Percentiles rank a stretch among this genome's conserved stretches.
These are phyloP conservation scores for Polygonum aviculare DNA, from an alignment of 148 eudicot genomes.

Conservation along the genomic window DNA sequence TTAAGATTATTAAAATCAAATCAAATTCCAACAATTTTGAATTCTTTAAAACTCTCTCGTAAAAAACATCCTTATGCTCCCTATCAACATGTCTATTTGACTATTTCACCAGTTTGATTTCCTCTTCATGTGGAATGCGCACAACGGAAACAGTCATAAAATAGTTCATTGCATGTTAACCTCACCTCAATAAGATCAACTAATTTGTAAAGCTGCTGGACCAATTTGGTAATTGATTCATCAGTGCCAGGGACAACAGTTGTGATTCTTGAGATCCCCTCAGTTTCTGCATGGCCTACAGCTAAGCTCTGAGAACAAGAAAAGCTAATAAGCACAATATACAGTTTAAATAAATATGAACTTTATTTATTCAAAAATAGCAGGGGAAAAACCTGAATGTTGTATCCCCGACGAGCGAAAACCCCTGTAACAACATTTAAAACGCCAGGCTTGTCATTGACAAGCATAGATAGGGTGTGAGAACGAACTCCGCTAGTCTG, in stretches of 20 bases:
- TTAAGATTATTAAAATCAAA: not conserved
- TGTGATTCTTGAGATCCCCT: constrained; percentile 36
- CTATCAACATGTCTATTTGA: constrained; percentile 1
- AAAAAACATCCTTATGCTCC: not conserved
- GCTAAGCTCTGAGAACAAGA: constrained; percentile 61
- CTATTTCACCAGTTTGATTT: not conserved
- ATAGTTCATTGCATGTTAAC: not conserved
- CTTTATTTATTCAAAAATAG: not conserved
- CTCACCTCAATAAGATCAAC: constrained; percentile 81
- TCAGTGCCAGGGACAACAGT: constrained; percentile 49
- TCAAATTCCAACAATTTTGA: not conserved
- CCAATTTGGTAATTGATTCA: constrained; percentile 33
- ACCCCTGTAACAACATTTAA: constrained; percentile 78
- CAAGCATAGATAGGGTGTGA: constrained; percentile 37
- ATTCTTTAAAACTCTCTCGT: not conserved
- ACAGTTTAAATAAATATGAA: not conserved
- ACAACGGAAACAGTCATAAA: not conserved
- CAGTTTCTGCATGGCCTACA: constrained; percentile 50
- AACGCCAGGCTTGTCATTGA: constrained; percentile 44
- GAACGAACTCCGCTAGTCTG: constrained; percentile 40
- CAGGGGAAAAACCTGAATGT: constrained; percentile 51
- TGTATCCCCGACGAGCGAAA: constrained; percentile 79
- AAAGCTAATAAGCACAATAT: not conserved
- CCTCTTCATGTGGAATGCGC: not conserved
- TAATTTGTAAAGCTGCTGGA: constrained; percentile 45